Evolutionary conservation across 164 flowering plant genomes (phyloP).

Genomic region (Vitis riparia): DNA sequence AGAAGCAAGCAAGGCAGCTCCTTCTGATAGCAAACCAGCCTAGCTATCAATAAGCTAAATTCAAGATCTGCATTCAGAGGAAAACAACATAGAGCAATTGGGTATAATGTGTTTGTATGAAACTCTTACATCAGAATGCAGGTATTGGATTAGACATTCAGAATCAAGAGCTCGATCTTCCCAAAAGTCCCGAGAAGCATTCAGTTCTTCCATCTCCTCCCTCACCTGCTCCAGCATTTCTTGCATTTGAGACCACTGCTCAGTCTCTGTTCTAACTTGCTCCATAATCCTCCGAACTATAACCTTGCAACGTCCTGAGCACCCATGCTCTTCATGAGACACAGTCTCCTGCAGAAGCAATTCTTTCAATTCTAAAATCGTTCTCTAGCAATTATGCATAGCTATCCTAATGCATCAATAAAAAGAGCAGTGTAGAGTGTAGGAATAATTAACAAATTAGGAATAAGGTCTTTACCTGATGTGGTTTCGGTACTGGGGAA

Average conservation of each 20-base stretch:
- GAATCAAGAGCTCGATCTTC: conserved; percentile 65
- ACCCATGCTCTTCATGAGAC: conserved; percentile 33
- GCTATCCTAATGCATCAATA: too few species aligned
- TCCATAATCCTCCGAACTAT: conserved; percentile 64
- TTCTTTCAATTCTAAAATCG: neutral
- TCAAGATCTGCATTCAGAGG: neutral
- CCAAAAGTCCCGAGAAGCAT: conserved; percentile 76
- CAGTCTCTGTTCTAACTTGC: conserved; percentile 81
- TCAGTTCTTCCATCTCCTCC: conserved; percentile 81
- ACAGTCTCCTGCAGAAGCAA: conserved; percentile 34
- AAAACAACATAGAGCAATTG: neutral
- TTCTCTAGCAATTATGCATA: neutral
- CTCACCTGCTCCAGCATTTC: conserved; percentile 74
- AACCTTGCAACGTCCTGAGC: conserved; percentile 74
- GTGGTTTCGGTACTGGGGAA: conserved; percentile 18
- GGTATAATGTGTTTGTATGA: neutral
- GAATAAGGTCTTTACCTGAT: conserved; percentile 30
- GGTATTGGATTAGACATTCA: conserved; percentile 42
- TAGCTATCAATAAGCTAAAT: neutral
- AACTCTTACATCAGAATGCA: conserved; percentile 47
- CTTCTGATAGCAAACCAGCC: neutral
- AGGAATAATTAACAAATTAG: neutral
- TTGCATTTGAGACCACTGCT: conserved; percentile 96
- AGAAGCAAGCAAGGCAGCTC: too few species aligned
- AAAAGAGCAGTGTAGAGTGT: too few species aligned